phyloP scores from a whole-genome alignment of 108 stramenopile species.

The Pseudonitzschia pungens region DNA sequence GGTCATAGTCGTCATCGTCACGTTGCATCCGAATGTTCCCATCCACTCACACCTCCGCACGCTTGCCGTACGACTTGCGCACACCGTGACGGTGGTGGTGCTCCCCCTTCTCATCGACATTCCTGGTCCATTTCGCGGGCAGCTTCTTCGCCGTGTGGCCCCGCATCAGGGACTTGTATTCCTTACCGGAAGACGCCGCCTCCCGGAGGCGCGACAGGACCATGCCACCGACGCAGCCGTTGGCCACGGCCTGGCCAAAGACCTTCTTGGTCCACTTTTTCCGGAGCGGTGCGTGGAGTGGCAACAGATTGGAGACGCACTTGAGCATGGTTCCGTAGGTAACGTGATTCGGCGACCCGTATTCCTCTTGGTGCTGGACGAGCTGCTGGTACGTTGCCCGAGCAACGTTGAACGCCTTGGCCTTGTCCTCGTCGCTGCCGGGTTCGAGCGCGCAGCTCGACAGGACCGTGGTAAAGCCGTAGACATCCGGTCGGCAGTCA shows the following conservation, averaged over 20 bases:
- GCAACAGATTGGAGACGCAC: constrained; percentile 55
- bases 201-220: constrained; percentile 57
- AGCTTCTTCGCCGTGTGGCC: constrained; percentile 43
- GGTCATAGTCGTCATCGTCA: neutral
- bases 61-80: constrained; percentile 6
- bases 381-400: constrained; percentile 61
- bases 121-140: constrained; percentile 60
- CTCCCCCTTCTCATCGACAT: constrained; percentile 34
- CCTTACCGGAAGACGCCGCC: constrained; percentile 31
- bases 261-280: constrained; percentile 43
- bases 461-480: constrained; percentile 71
- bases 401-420: constrained; percentile 64
- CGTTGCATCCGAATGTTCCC: neutral
- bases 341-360: constrained; percentile 65
- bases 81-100: constrained; percentile 13
- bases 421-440: constrained; percentile 18
- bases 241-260: constrained; percentile 41
- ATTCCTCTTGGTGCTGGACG: constrained; percentile 19
- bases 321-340: constrained; percentile 85
- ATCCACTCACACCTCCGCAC: neutral
- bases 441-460: constrained; percentile 41
- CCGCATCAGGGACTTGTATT: constrained; percentile 51
- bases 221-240: constrained; percentile 72
- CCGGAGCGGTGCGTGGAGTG: constrained; percentile 22
- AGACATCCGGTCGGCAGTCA: constrained; percentile 68